Percentiles rank a stretch among this genome's conserved stretches.
These are phyloP conservation scores for Leptographium galeiforme DNA, from an alignment of 2,329 filamentous ascomycete species.

Conservation along the genomic window DNA sequence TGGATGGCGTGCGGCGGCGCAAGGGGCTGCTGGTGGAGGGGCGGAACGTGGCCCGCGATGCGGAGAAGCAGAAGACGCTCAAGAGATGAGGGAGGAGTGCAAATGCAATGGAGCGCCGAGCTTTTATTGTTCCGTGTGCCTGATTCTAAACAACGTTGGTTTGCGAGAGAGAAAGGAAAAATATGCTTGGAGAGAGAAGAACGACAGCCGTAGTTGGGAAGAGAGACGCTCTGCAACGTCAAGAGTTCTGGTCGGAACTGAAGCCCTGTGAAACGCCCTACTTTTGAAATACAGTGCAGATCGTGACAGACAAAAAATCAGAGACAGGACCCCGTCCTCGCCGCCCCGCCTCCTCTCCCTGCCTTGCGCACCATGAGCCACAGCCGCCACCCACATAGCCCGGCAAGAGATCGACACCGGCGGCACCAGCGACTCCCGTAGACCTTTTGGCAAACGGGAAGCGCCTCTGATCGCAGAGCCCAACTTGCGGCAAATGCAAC, in stretches of 20 bases:
- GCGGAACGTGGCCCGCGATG: conserved; percentile 64
- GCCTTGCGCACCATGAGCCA: not conserved
- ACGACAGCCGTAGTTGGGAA: not conserved
- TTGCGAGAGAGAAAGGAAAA: not conserved
- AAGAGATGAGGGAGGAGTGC: conserved; percentile 32
- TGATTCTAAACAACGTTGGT: not conserved
- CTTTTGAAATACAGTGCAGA: conserved; percentile 1
- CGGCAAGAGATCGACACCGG: not conserved
- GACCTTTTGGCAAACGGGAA: not conserved
- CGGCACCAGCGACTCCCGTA: not conserved
- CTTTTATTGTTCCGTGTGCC: conserved; percentile 2
- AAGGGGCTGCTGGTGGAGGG: conserved; percentile 83
- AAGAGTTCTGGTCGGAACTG: not conserved
- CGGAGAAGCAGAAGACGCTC: conserved; percentile 75
- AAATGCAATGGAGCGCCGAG: conserved; percentile 13
- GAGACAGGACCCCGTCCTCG: not conserved
- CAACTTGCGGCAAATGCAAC: not conserved
- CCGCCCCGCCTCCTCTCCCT: not conserved
- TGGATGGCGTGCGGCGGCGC: conserved; percentile 73
- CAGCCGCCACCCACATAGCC: not conserved
- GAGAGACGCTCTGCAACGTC: not conserved
- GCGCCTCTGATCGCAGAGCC: not conserved
- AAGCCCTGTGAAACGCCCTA: conserved; percentile 1
- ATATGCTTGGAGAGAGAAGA: not conserved
- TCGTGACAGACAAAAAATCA: not conserved